Evolutionary conservation across 441 rosid species (phyloP), one percentile per base, ranked within the genome.

Genomic region (Eutrema salsugineum): DNA sequence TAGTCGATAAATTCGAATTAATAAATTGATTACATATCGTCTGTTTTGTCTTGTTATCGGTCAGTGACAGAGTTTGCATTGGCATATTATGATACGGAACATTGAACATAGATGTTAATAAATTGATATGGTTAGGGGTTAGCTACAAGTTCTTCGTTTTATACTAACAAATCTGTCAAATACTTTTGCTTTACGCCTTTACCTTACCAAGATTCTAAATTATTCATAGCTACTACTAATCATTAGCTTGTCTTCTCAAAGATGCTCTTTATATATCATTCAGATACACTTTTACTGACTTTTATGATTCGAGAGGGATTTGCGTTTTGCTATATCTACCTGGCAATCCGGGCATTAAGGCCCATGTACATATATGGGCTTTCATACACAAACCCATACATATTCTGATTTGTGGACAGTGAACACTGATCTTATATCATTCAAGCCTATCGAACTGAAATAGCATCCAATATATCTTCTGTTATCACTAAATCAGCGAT

Each of bases 161-260:
- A 32, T 7, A 33, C 20, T 9, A 62, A 20, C 17, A 53, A 40
- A 53, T 63, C 36, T 32, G 38, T 22, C 4, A n/a, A 30, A 32
- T 15, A 27, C 1, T 12, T 17, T 48, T 30, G 47, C 48, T 51
- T 51, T 51, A 32, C 38, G n/a, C n/a, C n/a, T n/a, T n/a, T n/a
- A n/a, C n/a, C 55, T 63, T 63, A 15, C 49, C 39, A 55, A 44
- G 58, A 63, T 55, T 71, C 63, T 33, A 22, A 71, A 72, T 51
- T 16, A 71, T 51, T 33, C 40, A 32, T 33, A 53, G 48, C 56
- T 63, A 14, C 76, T 51, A 14, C 38, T 42, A 63, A 72, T 63
- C 58, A 72, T 72, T 72, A 72, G 64, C 48, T 46, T 55, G 50
- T 72, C 64, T 27, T 36, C 30, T 72, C 35, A 36, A 44, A 54